Base-by-base conservation (phyloP, 2,329 filamentous ascomycete genomes). In the Verticillium dahliae region DNA sequence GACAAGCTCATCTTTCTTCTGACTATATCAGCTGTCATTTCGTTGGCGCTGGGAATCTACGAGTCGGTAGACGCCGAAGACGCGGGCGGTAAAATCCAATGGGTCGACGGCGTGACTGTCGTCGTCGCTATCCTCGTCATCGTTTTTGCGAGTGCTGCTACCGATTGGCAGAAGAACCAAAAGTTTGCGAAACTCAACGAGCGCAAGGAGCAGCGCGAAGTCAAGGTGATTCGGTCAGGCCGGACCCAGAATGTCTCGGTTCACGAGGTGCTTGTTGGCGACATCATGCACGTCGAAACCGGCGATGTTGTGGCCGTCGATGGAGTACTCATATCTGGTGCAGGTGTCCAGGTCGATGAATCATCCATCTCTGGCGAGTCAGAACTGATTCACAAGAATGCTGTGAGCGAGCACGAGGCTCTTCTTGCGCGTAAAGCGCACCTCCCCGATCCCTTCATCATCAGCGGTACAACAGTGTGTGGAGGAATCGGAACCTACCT, bases 61-160 rank as follows among this genome's bases (percentile, higher is more conserved):
- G 87, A 92, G 69, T 87, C 88, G 1, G 80, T 89, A 58, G 85
- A 83, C 15, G 80, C 81, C 2, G 72, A 79, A 5, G 73, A 80
- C 10, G 77, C 73, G 50, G 70, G 75, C 45, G 78, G 85, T 6
- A 82, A 82, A 39, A 86, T 91, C 13, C 88, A 92, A 72, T 94
- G 90, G 90, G 88, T 92, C 5, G 90, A 94, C 73, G 90, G 90
- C 65, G 86, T 92, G 11, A 90, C 90, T 7, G 92, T 93, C 65
- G 87, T 92, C 54, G 83, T 89, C 27, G 90, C 90, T 58, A 91
- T 93, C 63, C 71, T 88, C 15, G 87, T 93, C 65, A 90, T 93
- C 56, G 88, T 92, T 3, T 73, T 89, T 22, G 90, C 91, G 22
- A 90, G 89, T 63, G 90, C 90, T n/a, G 77, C 87, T 38, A 93